Percentiles rank a stretch among this genome's conserved stretches.
Evolutionary conservation across 2,329 filamentous ascomycete species (phyloP).

Genomic region (Acrocalymma vagum): DNA sequence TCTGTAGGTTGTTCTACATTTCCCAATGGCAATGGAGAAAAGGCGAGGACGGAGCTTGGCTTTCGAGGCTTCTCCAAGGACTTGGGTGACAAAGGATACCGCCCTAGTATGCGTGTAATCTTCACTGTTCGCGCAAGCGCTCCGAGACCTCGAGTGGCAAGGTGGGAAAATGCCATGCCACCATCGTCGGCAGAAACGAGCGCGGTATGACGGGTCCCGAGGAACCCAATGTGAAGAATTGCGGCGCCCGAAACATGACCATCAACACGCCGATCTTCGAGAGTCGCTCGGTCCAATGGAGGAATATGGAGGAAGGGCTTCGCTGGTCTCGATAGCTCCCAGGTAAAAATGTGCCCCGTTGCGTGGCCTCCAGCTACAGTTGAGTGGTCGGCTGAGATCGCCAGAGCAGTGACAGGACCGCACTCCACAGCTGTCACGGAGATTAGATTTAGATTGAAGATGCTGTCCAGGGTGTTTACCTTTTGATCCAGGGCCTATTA

Average conservation of each 20-base stretch:
- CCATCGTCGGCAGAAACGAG: constrained; percentile 93
- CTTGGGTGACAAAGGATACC: constrained; percentile 80
- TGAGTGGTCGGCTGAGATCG: constrained; percentile 91
- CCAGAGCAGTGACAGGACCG: constrained; percentile 84
- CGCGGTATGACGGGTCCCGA: constrained; percentile 92
- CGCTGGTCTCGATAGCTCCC: constrained; percentile 86
- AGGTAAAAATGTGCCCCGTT: constrained; percentile 92
- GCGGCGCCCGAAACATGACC: constrained; percentile 82
- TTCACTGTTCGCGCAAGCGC: constrained; percentile 85
- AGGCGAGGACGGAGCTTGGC: constrained; percentile 93
- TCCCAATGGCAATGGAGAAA: constrained; percentile 89
- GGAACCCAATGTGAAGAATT: constrained; percentile 90
- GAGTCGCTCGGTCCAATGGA: constrained; percentile 72
- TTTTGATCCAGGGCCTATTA: constrained; percentile 93
- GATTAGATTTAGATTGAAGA: constrained; percentile 41
- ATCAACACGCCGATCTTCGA: constrained; percentile 74
- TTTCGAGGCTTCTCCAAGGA: constrained; percentile 74
- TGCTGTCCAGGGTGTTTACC: constrained; percentile 54
- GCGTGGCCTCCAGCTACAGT: constrained; percentile 91
- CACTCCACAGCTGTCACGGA: constrained; percentile 79
- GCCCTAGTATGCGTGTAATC: constrained; percentile 87
- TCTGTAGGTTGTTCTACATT: constrained; percentile 92
- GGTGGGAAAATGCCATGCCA: constrained; percentile 98
- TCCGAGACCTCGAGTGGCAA: constrained; percentile 90
- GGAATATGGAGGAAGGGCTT: constrained; percentile 89